Conservation (phyloP, 148 eudicot species). For the Camellia sinensis region DNA sequence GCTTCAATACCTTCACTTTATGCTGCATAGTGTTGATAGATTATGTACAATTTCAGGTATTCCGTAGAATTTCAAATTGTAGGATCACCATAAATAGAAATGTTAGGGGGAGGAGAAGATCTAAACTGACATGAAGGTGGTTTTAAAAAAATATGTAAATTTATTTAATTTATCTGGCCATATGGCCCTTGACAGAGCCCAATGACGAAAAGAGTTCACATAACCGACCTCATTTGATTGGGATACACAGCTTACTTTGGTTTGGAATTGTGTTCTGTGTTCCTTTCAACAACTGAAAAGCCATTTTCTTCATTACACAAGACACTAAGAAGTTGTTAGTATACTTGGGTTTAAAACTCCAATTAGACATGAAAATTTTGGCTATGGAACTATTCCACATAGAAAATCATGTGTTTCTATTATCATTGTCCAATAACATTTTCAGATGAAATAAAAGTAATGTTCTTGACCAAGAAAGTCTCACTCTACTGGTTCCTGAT, state of each 20-base stretch:
- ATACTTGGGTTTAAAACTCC: background rate
- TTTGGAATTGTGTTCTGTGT: background rate
- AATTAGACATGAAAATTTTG: slow-evolving; percentile 6
- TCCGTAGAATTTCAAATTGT: background rate
- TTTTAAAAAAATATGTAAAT: too few species aligned
- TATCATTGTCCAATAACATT: background rate
- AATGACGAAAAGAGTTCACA: background rate
- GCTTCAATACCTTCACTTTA: background rate
- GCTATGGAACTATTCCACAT: background rate
- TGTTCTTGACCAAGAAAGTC: background rate
- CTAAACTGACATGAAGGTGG: too few species aligned
- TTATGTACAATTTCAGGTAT: background rate
- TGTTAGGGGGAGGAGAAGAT: too few species aligned
- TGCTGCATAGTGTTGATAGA: background rate
- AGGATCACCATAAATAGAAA: too few species aligned
- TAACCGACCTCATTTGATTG: background rate
- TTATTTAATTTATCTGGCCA: too few species aligned
- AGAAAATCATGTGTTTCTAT: background rate
- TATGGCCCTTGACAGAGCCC: too few species aligned
- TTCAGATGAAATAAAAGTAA: background rate
- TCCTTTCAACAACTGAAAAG: background rate
- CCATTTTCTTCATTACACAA: background rate
- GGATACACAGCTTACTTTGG: background rate
- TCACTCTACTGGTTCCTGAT: background rate
- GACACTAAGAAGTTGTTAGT: background rate